phyloP scores from a whole-genome alignment of 352 stramenopile species.

The Phytophthora citrophthora region DNA sequence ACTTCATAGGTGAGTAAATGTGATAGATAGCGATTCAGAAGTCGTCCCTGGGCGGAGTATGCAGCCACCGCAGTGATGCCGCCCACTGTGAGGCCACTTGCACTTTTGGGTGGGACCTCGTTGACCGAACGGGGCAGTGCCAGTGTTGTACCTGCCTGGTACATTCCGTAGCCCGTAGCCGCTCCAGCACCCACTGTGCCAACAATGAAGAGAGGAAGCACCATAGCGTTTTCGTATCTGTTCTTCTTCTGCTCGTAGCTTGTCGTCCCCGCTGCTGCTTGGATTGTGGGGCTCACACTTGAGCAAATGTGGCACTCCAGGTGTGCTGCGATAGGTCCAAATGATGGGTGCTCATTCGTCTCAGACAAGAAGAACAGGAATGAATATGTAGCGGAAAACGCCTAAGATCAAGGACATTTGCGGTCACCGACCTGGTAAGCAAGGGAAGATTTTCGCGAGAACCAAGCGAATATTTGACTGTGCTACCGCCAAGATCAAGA shows the following conservation, averaged over 20 bases:
- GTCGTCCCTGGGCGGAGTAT: slow-evolving; percentile 58
- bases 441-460: no score
- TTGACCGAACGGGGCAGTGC: slow-evolving; percentile 41
- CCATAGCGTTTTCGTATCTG: slow-evolving; percentile 36
- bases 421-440: no score
- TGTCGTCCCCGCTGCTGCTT: slow-evolving; percentile 10
- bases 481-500: no score
- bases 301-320: slow-evolving; percentile 2
- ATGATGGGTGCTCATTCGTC: slow-evolving; percentile 23
- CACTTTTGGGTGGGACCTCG: slow-evolving; percentile 50
- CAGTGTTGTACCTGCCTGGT: slow-evolving; percentile 57
- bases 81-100: slow-evolving; percentile 44
- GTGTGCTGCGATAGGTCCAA: slow-evolving; percentile 21
- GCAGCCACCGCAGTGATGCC: slow-evolving; percentile 40
- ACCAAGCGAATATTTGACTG: no score
- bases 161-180: slow-evolving; percentile 72
- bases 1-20: slow-evolving; percentile 78
- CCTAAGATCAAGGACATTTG: no score
- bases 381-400: not conserved
- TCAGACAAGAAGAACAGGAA: not conserved
- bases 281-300: slow-evolving; percentile 18
- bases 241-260: slow-evolving; percentile 4
- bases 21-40: slow-evolving; percentile 64
- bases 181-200: slow-evolving; percentile 50
- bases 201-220: slow-evolving; percentile 74